Evolutionary conservation across 2,329 filamentous ascomycete species (phyloP), one percentile per base, ranked within the genome.

Genomic region (Alternaria triticina): DNA sequence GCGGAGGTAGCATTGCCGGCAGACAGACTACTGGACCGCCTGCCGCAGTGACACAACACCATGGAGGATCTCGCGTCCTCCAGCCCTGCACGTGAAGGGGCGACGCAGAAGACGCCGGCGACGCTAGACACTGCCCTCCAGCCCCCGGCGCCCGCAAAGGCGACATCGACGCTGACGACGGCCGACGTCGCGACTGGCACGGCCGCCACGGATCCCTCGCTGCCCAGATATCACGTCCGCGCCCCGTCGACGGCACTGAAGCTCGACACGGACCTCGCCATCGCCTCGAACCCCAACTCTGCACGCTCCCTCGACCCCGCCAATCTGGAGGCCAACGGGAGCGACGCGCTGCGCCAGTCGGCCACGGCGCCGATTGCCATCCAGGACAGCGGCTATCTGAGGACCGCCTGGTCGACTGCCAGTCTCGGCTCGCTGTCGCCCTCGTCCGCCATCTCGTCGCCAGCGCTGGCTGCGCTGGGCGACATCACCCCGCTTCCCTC

Each of bases 401-500:
- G 81, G 54, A 81, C 78, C 46, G 78, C 77, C 28, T 74, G 83
- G 52, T 84, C 83, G 3, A 78, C 78, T 15, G 77, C 74, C 47
- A 83, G 82, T 70, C 79, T 84, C 66, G 81, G 80, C 5, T 84
- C 83, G 30, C 70, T 83, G 20, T 84, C 82, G 43, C 82, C 81
- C 11, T 80, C 76, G 46, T 83, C 83, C 11, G 79, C 79, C 33
- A 74, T 85, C 22, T 80, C 82, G 25, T 85, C 83, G 60, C 84
- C 84, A 23, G 82, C 81, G 25, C 78, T 86, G 22, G 80, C 81
- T 61, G 82, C 83, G 12, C 80, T 86, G 73, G 70, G 80, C 47
- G 83, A 86, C 69, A 79, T 86, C 56, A 86, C 83, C n/a, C 84
- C 84, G 40, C 77, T 86, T n/a, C 84, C 84, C 6, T 85, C 83